Base-by-base conservation (phyloP, 495 filamentous ascomycete genomes). In the Chaetomium fimeti region DNA sequence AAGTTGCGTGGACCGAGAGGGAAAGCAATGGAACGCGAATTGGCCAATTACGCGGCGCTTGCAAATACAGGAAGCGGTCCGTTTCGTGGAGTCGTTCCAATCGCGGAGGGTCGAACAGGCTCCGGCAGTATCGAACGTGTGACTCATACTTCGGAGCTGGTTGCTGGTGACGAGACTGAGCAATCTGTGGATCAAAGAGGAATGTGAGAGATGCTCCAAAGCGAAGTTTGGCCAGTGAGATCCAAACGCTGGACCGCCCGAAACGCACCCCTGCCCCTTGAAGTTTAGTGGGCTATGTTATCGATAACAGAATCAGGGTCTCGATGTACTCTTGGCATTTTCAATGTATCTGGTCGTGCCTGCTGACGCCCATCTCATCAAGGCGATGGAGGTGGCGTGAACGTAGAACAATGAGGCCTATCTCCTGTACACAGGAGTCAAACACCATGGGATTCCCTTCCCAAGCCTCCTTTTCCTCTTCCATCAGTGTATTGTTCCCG, bases 21-120 rank as follows among this genome's bases (percentile, higher is more conserved):
- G 36, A 61, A 65, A 63, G 55, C 71, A 66, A 66, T 66, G 62
- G 25, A 61, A 65, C 61, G 62, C 52, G 63, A 70, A 74, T 71
- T 74, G 71, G 64, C 71, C 69, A 74, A 74, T 74, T 52, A 68
- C 24, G 40, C 16, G 15, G 16, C 11, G 6, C 20, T 43, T 48
- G 63, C 61, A 56, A 65, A 38, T 47, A 63, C 52, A 65, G 45
- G 62, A 69, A 66, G 65, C 63, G 63, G 61, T 63, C 69, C 65
- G 64, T 64, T 69, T 69, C 61, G 64, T 57, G 66, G 36, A 12
- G 48, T 60, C 45, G 47, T 47, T 29, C 62, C 54, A 57, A 64
- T 61, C 65, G 47, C 13, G 43, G n/a, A 28, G 20, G 24, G 55
- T 55, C 42, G 55, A 52, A 24, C 38, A 28, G 40, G 60, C 5